Percentiles rank a stretch among this genome's conserved stretches.
phyloP scores from a whole-genome alignment of 129 eudicot genomes.

The Calendula officinalis region DNA sequence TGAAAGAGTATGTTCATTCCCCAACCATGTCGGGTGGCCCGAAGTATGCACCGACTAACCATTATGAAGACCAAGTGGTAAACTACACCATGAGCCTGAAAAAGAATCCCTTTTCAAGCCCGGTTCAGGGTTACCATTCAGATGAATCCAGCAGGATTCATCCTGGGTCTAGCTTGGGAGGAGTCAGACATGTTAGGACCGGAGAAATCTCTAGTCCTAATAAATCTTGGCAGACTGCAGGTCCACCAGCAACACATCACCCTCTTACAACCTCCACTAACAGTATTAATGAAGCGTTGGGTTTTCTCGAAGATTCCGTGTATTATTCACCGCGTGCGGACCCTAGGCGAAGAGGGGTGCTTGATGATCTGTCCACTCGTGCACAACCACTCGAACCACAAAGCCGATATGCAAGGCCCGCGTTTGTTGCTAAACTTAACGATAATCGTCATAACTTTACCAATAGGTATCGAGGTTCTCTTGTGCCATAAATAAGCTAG shows the following conservation, averaged over 20 bases:
- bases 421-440: conserved; percentile 22
- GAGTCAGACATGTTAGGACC: conserved; percentile 1
- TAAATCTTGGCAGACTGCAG: conserved; percentile 6
- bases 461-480: neutral
- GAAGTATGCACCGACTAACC: conserved; percentile 7
- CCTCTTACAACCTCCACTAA: conserved; percentile 26
- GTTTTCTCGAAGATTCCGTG: conserved; percentile 28
- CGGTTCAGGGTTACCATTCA: conserved; percentile 8
- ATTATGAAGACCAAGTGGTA: conserved; percentile 2
- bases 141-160: neutral
- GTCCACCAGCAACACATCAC: conserved; percentile 22
- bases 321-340: conserved; percentile 28
- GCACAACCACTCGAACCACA: conserved; percentile 35
- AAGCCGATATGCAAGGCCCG: conserved; percentile 33
- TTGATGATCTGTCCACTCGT: conserved; percentile 31
- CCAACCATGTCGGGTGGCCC: conserved; percentile 12
- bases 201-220: conserved; percentile 15
- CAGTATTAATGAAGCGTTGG: conserved; percentile 29
- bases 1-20: conserved; percentile 31
- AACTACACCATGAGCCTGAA: neutral
- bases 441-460: conserved; percentile 4
- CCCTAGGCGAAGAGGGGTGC: conserved; percentile 36
- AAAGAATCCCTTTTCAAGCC: conserved; percentile 1
- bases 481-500: neutral
- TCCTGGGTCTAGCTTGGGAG: conserved; percentile 5